Evolutionary conservation across 2,329 filamentous ascomycete species (phyloP), one percentile per base, ranked within the genome.

Genomic region (Botrytis elliptica): DNA sequence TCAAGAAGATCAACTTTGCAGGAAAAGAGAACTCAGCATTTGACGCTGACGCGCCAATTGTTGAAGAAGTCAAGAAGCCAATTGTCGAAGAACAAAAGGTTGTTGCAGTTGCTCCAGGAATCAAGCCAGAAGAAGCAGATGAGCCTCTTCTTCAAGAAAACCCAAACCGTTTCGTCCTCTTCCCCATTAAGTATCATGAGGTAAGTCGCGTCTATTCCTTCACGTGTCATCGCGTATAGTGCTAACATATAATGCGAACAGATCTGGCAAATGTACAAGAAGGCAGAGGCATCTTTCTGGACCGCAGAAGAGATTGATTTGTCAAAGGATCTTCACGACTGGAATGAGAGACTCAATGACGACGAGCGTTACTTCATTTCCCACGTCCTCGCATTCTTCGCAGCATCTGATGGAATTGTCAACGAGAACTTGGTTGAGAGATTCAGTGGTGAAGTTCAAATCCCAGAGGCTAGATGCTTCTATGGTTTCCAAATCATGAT

Each of bases 221-320:
- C 79, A 80, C 79, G 85, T 86, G 85, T 77, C 84, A 79, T 91
- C 92, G 92, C 91, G 91, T 93, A 87, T 88, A 92, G 87, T 91
- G 64, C 71, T 73, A 87, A 65, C 74, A 75, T 64, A 75, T 76
- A 70, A 75, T 75, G 71, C 71, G 75, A 77, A 82, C 80, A 98
- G 95, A 97, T 98, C 84, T 99, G 96, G 96, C 95, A 98, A 85
- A 98, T 98, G 95, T 99, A 99, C 90, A 99, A 99, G 91, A 98
- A 98, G 87, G 95, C 95, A 78, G 95, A 99, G 85, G 96, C 96
- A 71, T 98, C 96, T 62, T 99, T 99, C 91, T 99, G 96, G 96
- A 99, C 96, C 60, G 96, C 96, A 70, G 96, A 99, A 85, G 96
- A 99, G 88, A 98, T 99, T 80, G 96, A 99, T 85, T 90, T 99